A percentile compares a stretch with the other conserved stretches of the same genome.
Evolutionary conservation across 2,329 filamentous ascomycete genomes (phyloP).

Genomic region (Cytospora piceae): DNA sequence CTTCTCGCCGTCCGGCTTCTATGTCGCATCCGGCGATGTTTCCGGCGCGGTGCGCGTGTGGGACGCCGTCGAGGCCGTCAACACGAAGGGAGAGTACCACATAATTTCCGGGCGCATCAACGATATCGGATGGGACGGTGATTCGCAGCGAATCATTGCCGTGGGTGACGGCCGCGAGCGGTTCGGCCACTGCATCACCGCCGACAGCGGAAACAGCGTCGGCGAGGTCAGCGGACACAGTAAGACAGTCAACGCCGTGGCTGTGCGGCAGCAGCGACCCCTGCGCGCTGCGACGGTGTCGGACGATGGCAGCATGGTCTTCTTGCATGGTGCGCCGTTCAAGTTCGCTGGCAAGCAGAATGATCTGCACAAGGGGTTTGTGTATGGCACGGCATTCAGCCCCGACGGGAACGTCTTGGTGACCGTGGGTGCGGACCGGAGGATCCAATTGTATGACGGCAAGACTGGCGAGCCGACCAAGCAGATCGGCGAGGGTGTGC

Average conservation of each 20-base stretch:
- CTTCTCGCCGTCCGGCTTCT: conserved; percentile 93
- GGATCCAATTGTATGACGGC: conserved; percentile 93
- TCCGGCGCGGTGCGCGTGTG: conserved; percentile 86
- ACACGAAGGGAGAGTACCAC: conserved; percentile 90
- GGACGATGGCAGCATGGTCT: conserved; percentile 44
- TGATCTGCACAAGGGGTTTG: conserved; percentile 83
- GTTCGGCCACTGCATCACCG: conserved; percentile 91
- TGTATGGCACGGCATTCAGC: conserved; percentile 86
- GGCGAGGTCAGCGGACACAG: conserved; percentile 93
- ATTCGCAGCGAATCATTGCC: conserved; percentile 94
- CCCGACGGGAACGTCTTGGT: conserved; percentile 83
- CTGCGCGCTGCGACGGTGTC: conserved; percentile 63
- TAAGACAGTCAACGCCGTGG: conserved; percentile 86
- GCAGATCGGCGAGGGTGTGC: conserved; percentile 79
- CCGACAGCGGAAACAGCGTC: conserved; percentile 93
- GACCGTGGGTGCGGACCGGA: conserved; percentile 89
- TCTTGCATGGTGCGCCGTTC: conserved; percentile 55
- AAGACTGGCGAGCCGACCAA: conserved; percentile 86
- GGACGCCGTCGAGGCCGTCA: conserved; percentile 83
- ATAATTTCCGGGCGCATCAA: conserved; percentile 96
- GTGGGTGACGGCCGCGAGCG: conserved; percentile 94
- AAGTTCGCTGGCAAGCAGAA: conserved; percentile 88
- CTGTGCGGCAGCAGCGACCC: conserved; percentile 87
- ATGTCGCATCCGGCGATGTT: conserved; percentile 88
- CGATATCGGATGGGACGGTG: conserved; percentile 96